Evolutionary conservation across 2,329 filamentous ascomycete genomes (phyloP).

Genomic region (Tympanopsis confertula): DNA sequence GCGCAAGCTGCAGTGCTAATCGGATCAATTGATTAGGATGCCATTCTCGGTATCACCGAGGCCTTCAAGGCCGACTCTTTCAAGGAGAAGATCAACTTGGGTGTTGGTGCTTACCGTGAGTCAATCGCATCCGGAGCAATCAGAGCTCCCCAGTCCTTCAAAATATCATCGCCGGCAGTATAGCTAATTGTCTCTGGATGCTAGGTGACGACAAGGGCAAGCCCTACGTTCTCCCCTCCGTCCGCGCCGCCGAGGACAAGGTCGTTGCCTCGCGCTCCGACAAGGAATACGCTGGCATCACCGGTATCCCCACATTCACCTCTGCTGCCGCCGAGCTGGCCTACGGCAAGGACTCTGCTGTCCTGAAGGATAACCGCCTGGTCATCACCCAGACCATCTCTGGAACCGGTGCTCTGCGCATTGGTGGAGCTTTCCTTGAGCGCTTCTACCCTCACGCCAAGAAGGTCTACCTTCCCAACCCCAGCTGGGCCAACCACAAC

Average conservation of each 20-base stretch:
- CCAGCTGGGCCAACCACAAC: slow-evolving; percentile 96
- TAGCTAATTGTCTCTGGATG: slow-evolving; percentile 2
- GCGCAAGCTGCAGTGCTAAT: slow-evolving; percentile 5
- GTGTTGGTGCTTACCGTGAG: slow-evolving; percentile 84
- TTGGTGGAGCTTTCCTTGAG: slow-evolving; percentile 85
- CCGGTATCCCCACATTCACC: slow-evolving; percentile 87
- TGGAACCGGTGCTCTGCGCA: slow-evolving; percentile 87
- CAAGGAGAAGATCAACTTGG: slow-evolving; percentile 94
- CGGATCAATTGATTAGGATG: slow-evolving; percentile 2
- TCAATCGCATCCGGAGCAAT: slow-evolving; percentile 12
- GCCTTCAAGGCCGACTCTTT: slow-evolving; percentile 96
- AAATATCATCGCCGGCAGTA: not conserved
- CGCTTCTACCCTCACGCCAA: slow-evolving; percentile 85
- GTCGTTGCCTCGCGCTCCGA: slow-evolving; percentile 68
- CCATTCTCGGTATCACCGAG: slow-evolving; percentile 69
- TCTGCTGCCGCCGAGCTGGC: slow-evolving; percentile 82
- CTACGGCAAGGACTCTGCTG: slow-evolving; percentile 71
- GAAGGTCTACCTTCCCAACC: slow-evolving; percentile 91
- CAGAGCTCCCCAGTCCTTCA: not conserved
- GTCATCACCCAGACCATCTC: slow-evolving; percentile 97
- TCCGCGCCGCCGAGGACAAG: slow-evolving; percentile 78
- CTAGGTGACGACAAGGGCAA: slow-evolving; percentile 77
- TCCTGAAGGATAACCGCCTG: slow-evolving; percentile 53
- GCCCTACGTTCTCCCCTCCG: slow-evolving; percentile 92
- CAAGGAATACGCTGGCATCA: slow-evolving; percentile 98